Percentiles rank a stretch among this genome's conserved stretches.
These are phyloP conservation scores for Zygoascus sp. DNA, from an alignment of 1,139 yeast species.

Conservation along the genomic window DNA sequence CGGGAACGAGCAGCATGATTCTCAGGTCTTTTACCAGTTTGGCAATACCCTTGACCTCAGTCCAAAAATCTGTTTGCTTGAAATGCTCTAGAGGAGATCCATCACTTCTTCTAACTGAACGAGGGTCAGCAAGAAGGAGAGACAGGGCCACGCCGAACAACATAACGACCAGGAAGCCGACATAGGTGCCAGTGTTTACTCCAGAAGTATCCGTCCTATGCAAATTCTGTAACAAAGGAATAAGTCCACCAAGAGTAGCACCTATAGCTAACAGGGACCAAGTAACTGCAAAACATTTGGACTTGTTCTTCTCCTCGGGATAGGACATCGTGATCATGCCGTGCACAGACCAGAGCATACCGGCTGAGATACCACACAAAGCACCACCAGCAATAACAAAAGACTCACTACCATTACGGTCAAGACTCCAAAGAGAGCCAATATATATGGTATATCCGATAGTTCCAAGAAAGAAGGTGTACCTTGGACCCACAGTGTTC, in stretches of 20 bases:
- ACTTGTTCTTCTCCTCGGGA: slow-evolving; percentile 20
- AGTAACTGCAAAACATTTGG: slow-evolving; percentile 19
- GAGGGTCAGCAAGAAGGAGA: slow-evolving; percentile 15
- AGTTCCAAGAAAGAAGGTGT: slow-evolving; percentile 20
- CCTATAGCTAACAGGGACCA: slow-evolving; percentile 22
- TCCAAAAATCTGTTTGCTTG: slow-evolving; percentile 16
- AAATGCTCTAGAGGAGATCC: slow-evolving; percentile 19
- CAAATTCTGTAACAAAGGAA: slow-evolving; percentile 18
- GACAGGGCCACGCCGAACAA: slow-evolving; percentile 17
- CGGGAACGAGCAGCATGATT: slow-evolving; percentile 20
- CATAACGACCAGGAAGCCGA: slow-evolving; percentile 22
- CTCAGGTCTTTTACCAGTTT: slow-evolving; percentile 19
- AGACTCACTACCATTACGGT: slow-evolving; percentile 18
- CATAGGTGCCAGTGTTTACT: slow-evolving; percentile 20
- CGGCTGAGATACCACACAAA: slow-evolving; percentile 22
- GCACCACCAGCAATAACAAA: slow-evolving; percentile 22
- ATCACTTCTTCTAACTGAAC: slow-evolving; percentile 16
- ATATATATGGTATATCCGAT: slow-evolving; percentile 20
- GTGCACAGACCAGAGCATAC: slow-evolving; percentile 22
- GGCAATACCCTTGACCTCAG: slow-evolving; percentile 17
- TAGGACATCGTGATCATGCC: slow-evolving; percentile 22
- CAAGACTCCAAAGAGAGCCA: slow-evolving; percentile 21
- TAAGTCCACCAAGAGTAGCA: slow-evolving; percentile 21
- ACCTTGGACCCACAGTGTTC: slow-evolving; percentile 18
- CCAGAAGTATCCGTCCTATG: slow-evolving; percentile 19